A percentile compares a stretch with the other conserved stretches of the same genome.
Conservation (phyloP, 164 flowering plant genomes). For the Vitis vinifera region ASM3070453v1 NC_081815.1:19266501-19267000, state of each 20-base stretch:
- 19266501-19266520: slow-evolving; percentile 65
- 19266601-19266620: slow-evolving; percentile 60
- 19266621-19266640: slow-evolving; percentile 64
- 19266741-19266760: slow-evolving; percentile 85
- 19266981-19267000: slow-evolving; percentile 77
- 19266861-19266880: slow-evolving; percentile 65
- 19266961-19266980: slow-evolving; percentile 89
- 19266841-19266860: slow-evolving; percentile 67
- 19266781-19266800: slow-evolving; percentile 46
- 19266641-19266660: slow-evolving; percentile 89
- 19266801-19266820: slow-evolving; percentile 77
- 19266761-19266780: slow-evolving; percentile 76
- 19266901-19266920: slow-evolving; percentile 88
- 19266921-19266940: slow-evolving; percentile 95
- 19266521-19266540: slow-evolving; percentile 83
- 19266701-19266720: slow-evolving; percentile 82
- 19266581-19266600: slow-evolving; percentile 51
- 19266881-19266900: slow-evolving; percentile 72
- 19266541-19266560: slow-evolving; percentile 62
- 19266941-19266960: slow-evolving; percentile 87
- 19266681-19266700: slow-evolving; percentile 75
- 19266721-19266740: slow-evolving; percentile 81
- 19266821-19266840: slow-evolving; percentile 71
- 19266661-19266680: slow-evolving; percentile 82
- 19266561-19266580: slow-evolving; percentile 55